Base-by-base conservation (phyloP, 176 grass and related monocot genomes). In the Puccinellia tenuiflora region DNA sequence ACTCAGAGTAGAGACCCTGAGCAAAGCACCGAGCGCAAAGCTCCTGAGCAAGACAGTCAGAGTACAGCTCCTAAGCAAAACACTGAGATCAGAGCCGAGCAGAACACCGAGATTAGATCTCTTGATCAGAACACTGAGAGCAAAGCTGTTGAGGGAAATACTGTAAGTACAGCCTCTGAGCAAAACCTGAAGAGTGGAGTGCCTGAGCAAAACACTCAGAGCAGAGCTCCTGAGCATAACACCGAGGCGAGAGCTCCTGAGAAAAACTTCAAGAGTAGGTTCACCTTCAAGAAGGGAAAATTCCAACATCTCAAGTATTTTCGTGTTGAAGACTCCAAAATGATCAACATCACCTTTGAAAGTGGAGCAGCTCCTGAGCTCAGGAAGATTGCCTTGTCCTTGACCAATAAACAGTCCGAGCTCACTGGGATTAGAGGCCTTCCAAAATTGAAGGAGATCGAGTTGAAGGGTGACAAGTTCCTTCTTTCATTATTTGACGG, bases 281-380 rank as follows among this genome's bases (percentile, higher is more conserved):
- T 61, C 26, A 29, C 4, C 57, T 61, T 61, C 57, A 61, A 66
- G 18, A 2, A 38, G 7, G 6, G 9, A 3, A 33, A 64, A 18
- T 86, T 86, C 66, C 3, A 7, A 70, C 7, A 24, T 5, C 63
- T 85, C 10, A 73, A 63, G 22, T 73, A n/a, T 45, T 17, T 85
- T 70, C 26, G 56, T 59, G 17, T 85, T 30, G 30, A 80, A 42
- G 54, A 21, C 0, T 51, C 29, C 16, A 52, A 40, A 16, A 39
- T 86, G 54, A 24, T 6, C 4, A 2, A 50, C 2, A 39, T 86
- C 15, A 38, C 0, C 5, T 79, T 85, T 51, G 21, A 72, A 1
- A 6, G 35, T 6, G 30, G 4, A 63, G 53, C 66, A 14, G n/a
- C 53, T 20, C 4, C 9, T 63, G 17, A 50, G 29, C 40, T 79